A percentile compares a stretch with the other conserved stretches of the same genome.
phyloP scores from a whole-genome alignment of 2,329 filamentous ascomycete genomes.

The Didymella pomorum region DNA sequence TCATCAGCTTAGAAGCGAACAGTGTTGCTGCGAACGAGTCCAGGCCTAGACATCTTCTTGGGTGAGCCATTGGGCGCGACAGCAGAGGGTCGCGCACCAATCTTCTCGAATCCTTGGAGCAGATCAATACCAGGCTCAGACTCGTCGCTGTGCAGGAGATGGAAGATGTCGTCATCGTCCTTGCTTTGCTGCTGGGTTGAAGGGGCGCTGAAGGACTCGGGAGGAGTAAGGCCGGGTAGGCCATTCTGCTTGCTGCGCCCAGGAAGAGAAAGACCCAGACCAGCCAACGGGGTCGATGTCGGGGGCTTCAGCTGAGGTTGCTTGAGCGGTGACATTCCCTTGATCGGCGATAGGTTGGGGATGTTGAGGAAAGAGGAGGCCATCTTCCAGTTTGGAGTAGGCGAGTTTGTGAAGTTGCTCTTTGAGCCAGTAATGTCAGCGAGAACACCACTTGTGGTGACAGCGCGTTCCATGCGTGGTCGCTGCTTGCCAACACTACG shows the following conservation, averaged over 20 bases:
- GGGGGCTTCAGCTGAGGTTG: conserved; percentile 40
- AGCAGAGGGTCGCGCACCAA: conserved; percentile 59
- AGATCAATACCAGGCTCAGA: conserved; percentile 72
- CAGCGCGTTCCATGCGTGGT: conserved; percentile 68
- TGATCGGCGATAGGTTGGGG: conserved; percentile 45
- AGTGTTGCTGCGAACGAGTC: conserved; percentile 44
- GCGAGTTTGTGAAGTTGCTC: conserved; percentile 54
- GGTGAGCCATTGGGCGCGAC: conserved; percentile 49
- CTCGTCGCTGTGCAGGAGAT: conserved; percentile 67
- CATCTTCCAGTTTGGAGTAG: conserved; percentile 47
- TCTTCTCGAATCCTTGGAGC: conserved; percentile 77
- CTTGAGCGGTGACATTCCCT: conserved; percentile 44
- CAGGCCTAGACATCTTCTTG: conserved; percentile 42
- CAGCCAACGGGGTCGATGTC: conserved; percentile 34
- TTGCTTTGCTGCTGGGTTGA: conserved; percentile 30
- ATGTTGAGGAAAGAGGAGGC: conserved; percentile 49
- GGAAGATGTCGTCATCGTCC: conserved; percentile 64
- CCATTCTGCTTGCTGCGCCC: conserved; percentile 34
- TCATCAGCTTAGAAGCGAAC: conserved; percentile 41
- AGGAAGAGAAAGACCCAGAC: conserved; percentile 30
- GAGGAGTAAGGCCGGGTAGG: conserved; percentile 34
- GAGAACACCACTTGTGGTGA: conserved; percentile 67
- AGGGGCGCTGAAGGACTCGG: conserved; percentile 42
- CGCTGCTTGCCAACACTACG: conserved; percentile 62
- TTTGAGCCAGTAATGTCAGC: conserved; percentile 66